These are phyloP conservation scores for Penicillium sp. DNA, from an alignment of 2,329 filamentous ascomycete genomes.

Conservation along the genomic window DNA sequence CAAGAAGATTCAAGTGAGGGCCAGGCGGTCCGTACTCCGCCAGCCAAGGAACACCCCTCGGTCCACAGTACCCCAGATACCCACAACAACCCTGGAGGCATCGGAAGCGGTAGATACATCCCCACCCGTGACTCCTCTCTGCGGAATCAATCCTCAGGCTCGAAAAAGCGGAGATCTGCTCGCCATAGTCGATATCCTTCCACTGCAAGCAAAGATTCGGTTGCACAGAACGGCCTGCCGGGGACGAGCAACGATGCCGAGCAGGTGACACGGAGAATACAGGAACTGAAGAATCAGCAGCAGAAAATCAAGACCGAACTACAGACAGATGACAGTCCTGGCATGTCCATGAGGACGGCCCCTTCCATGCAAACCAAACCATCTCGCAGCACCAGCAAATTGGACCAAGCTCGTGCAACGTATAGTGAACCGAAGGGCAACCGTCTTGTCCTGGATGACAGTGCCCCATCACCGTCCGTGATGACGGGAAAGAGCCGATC, in stretches of 20 bases:
- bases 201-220: slow-evolving; percentile 37
- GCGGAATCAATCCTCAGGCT: slow-evolving; percentile 50
- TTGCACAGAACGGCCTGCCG: slow-evolving; percentile 37
- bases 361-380: slow-evolving; percentile 12
- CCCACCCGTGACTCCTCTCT: slow-evolving; percentile 65
- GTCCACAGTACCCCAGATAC: slow-evolving; percentile 25
- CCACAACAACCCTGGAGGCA: slow-evolving; percentile 31
- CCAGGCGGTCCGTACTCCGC: slow-evolving; percentile 19
- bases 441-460: slow-evolving; percentile 46
- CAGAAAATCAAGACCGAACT: slow-evolving; percentile 50
- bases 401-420: slow-evolving; percentile 10
- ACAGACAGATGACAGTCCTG: slow-evolving; percentile 36
- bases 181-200: slow-evolving; percentile 40
- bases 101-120: slow-evolving; percentile 52
- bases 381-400: slow-evolving; percentile 16
- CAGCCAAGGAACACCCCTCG: slow-evolving; percentile 35
- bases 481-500: slow-evolving; percentile 53
- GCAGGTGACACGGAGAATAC: slow-evolving; percentile 54
- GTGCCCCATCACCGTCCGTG: slow-evolving; percentile 65
- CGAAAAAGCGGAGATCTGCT: slow-evolving; percentile 51
- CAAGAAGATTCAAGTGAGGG: slow-evolving; percentile 19
- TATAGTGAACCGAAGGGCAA: slow-evolving; percentile 5
- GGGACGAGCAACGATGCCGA: slow-evolving; percentile 46
- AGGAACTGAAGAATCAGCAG: slow-evolving; percentile 54
- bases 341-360: slow-evolving; percentile 18